Evolutionary conservation across 106 monocot species (phyloP).

Genomic region (Narthecium ossifragum): DNA sequence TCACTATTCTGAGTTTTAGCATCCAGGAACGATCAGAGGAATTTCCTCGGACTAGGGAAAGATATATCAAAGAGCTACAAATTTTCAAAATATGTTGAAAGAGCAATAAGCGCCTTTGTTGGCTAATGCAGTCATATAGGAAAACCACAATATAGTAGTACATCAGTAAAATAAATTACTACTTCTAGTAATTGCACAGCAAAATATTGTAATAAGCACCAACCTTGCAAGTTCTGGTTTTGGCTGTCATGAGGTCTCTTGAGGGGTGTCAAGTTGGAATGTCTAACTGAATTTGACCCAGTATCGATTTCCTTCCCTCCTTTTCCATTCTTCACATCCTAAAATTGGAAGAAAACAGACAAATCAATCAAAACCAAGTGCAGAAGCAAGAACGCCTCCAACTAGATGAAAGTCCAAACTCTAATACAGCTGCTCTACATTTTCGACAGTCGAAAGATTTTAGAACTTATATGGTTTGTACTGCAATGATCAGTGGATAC

Average conservation of each 20-base stretch:
- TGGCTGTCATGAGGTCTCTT: conserved; percentile 40
- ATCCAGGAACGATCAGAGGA: too few relatives aligned
- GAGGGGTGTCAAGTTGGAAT: conserved; percentile 20
- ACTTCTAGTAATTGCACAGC: not conserved
- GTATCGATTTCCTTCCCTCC: conserved; percentile 14
- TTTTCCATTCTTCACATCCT: conserved; percentile 41
- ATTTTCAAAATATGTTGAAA: too few relatives aligned
- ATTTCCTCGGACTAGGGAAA: too few relatives aligned
- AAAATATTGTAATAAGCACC: conserved; percentile 7
- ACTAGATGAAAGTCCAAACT: not conserved
- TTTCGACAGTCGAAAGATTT: not conserved
- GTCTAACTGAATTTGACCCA: conserved; percentile 14
- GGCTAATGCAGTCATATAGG: too few relatives aligned
- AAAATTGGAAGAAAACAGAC: conserved; percentile 2
- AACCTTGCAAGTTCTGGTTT: conserved; percentile 33
- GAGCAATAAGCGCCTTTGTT: too few relatives aligned
- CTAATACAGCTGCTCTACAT: not conserved
- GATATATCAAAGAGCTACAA: too few relatives aligned
- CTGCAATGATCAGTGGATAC: conserved; percentile 17
- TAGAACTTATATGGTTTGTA: not conserved
- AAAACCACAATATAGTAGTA: too few relatives aligned
- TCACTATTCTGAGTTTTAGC: too few relatives aligned
- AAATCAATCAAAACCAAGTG: not conserved
- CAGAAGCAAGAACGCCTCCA: not conserved
- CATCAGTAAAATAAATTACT: too few relatives aligned